Percentiles rank a stretch among this genome's conserved stretches.
Conservation (phyloP, 2,329 filamentous ascomycete species). For the Fusarium tanahbumbuense region DNA sequence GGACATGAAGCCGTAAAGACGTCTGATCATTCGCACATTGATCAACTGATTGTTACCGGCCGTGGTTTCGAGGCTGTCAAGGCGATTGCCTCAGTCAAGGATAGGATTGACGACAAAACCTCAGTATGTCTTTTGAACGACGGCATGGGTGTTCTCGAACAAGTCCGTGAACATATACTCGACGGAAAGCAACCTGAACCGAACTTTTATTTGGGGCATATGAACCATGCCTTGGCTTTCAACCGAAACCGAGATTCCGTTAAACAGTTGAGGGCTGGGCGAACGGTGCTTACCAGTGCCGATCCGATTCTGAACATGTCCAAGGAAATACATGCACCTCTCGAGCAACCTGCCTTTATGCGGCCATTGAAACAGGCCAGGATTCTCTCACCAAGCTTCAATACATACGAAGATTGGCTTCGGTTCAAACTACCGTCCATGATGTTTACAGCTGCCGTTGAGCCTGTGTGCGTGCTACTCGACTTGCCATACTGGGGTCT, state of each 20-base stretch:
- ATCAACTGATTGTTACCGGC: conserved; percentile 77
- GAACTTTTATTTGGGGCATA: conserved; percentile 78
- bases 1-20: not conserved
- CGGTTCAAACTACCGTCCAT: conserved; percentile 82
- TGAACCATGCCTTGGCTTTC: conserved; percentile 60
- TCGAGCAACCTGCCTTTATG: conserved; percentile 41
- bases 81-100: conserved; percentile 69
- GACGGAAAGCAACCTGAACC: conserved; percentile 73
- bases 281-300: conserved; percentile 47
- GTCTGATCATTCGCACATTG: conserved; percentile 65
- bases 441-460: conserved; percentile 79
- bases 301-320: conserved; percentile 29
- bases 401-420: conserved; percentile 62
- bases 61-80: conserved; percentile 63
- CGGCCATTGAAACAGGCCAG: conserved; percentile 32
- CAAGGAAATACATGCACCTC: conserved; percentile 32
- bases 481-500: conserved; percentile 81
- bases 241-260: conserved; percentile 56
- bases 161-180: conserved; percentile 78
- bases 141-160: conserved; percentile 85
- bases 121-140: conserved; percentile 83
- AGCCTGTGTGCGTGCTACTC: conserved; percentile 83
- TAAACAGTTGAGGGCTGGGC: conserved; percentile 52
- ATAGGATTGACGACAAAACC: conserved; percentile 74
- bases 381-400: conserved; percentile 40